Evolutionary conservation across 208 protist species (phyloP).

Genomic region (Leishmania martiniquensis): DNA sequence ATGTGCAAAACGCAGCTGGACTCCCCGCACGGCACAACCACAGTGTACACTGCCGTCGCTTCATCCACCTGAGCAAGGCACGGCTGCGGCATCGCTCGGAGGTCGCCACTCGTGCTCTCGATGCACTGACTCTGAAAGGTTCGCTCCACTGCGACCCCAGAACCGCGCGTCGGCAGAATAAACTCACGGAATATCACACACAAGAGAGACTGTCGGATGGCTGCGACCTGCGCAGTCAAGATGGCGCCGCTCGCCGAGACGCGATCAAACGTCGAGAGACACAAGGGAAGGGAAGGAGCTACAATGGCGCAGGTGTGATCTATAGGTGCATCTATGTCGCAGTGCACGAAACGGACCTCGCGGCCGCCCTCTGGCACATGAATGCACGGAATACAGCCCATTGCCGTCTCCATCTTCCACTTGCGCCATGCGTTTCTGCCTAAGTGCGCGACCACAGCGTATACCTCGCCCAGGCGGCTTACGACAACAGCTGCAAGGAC

Average conservation of each 20-base stretch:
- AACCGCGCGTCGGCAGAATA: constrained; percentile 31
- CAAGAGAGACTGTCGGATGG: not conserved
- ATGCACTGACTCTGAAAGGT: constrained; percentile 43
- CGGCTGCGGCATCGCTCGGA: constrained; percentile 4
- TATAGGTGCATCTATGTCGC: constrained; percentile 35
- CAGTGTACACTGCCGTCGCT: constrained; percentile 11
- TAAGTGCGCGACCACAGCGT: constrained; percentile 47
- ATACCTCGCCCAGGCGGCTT: constrained; percentile 17
- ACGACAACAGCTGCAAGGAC: constrained; percentile 43
- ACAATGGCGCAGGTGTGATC: constrained; percentile 26
- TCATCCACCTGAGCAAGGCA: constrained; percentile 26
- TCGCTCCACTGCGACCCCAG: constrained; percentile 5
- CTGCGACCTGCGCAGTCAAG: not conserved
- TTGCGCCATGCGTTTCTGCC: constrained; percentile 35
- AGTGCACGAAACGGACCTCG: constrained; percentile 45
- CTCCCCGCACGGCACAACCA: constrained; percentile 5
- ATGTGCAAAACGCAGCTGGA: constrained; percentile 22
- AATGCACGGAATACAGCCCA: constrained; percentile 31
- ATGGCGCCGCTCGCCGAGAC: constrained; percentile 19
- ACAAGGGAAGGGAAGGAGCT: constrained; percentile 47
- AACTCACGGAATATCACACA: constrained; percentile 42
- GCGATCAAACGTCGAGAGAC: constrained; percentile 64
- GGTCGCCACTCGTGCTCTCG: not conserved
- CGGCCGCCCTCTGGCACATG: constrained; percentile 28
- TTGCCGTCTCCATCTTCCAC: constrained; percentile 30